Evolutionary conservation across 495 filamentous ascomycete species (phyloP).

Genomic region (Entonaema liquescens): DNA sequence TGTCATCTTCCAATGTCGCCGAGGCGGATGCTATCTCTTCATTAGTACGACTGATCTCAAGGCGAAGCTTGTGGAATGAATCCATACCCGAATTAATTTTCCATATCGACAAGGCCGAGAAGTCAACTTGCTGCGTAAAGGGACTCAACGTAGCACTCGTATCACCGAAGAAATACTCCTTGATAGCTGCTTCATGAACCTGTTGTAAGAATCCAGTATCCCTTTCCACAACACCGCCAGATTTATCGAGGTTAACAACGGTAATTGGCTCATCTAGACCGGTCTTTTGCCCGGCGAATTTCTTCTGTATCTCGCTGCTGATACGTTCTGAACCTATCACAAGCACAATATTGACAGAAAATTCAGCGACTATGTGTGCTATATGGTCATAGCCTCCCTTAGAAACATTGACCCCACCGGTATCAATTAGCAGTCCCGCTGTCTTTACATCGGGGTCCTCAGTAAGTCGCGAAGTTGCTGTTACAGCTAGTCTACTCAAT

Average conservation of each 20-base stretch:
- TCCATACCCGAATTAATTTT: constrained; percentile 61
- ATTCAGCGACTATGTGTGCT: constrained; percentile 85
- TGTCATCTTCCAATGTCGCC: constrained; percentile 33
- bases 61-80: neutral
- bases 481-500: constrained; percentile 78
- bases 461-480: constrained; percentile 78
- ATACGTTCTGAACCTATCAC: constrained; percentile 86
- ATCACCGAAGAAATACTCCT: constrained; percentile 94
- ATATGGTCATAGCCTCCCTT: constrained; percentile 72
- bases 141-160: constrained; percentile 80
- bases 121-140: constrained; percentile 80
- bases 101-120: constrained; percentile 76
- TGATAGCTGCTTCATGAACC: constrained; percentile 75
- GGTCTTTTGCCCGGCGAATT: constrained; percentile 72
- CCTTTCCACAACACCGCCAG: constrained; percentile 85
- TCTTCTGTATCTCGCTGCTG: constrained; percentile 76
- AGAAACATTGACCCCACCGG: constrained; percentile 73
- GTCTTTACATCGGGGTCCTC: constrained; percentile 75
- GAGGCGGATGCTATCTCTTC: constrained; percentile 19
- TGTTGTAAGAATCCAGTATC: constrained; percentile 78
- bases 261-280: constrained; percentile 68
- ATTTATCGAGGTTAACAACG: constrained; percentile 83
- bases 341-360: constrained; percentile 82
- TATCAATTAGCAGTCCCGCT: constrained; percentile 87
- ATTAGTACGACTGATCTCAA: constrained; percentile 3